Evolutionary conservation across 495 filamentous ascomycete genomes (phyloP), one percentile per base, ranked within the genome.

Genomic region (Evernia prunastri): DNA sequence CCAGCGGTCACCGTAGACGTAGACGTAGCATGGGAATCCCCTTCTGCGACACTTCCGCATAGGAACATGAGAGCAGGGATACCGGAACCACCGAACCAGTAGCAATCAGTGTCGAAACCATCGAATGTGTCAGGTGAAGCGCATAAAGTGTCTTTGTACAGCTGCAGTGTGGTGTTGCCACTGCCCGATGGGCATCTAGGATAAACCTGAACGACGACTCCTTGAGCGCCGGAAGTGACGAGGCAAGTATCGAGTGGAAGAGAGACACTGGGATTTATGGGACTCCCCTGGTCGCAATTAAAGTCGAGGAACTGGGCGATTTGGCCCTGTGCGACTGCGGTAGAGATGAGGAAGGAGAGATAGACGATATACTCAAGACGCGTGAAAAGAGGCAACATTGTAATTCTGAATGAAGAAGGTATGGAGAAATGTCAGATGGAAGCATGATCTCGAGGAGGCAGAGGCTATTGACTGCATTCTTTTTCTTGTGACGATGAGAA

Each of bases 141-240:
- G 57, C 58, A 65, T 40, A 58, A 56, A 11, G 36, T 40, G 23
- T 65, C 63, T 13, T 45, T 6, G 23, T 65, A 65, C 33, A 56
- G 10, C 35, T 54, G 25, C 35, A 65, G 11, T 11, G 29, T 56
- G 20, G 63, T 57, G 27, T 42, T 45, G 33, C 33, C 63, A 37
- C 18, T 60, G 45, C 63, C 58, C 4, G 63, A 43, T 9, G 27
- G 39, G 35, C 63, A 65, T 17, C 25, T 27, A 42, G 63, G 63
- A 29, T 60, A 40, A 1, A 23, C 2, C 17, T 65, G 31, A 33
- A 56, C 37, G 18, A 51, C 45, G 17, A 65, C 10, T 23, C 58
- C 63, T 0, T 8, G 5, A 2, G 63, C 58, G n/a, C 49, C 47
- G 17, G 47, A 3, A n/a, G 63, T 33, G 35, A 65, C 58, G 20